Evolutionary conservation across 2,329 filamentous ascomycete genomes (phyloP).

Genomic region (Penicillium sp.): DNA sequence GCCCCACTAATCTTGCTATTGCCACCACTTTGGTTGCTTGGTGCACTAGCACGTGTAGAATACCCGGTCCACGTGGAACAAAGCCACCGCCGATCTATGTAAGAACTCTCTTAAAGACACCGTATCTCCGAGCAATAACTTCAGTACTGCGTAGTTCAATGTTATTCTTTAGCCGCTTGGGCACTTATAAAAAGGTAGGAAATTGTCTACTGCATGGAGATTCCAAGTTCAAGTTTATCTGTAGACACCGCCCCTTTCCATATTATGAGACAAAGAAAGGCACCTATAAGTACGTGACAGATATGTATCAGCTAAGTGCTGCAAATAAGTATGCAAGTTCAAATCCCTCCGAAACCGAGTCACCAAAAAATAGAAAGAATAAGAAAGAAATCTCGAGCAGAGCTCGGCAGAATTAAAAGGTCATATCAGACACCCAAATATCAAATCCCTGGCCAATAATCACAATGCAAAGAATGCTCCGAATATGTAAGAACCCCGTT

Average conservation of each 20-base stretch:
- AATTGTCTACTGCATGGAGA: background rate
- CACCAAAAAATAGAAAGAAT: slow-evolving; percentile 8
- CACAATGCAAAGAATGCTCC: slow-evolving; percentile 24
- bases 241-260: slow-evolving; percentile 7
- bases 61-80: no score
- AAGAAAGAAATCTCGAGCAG: slow-evolving; percentile 11
- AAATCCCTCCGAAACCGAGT: slow-evolving; percentile 17
- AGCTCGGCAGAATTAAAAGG: slow-evolving; percentile 21
- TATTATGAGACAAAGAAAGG: slow-evolving; percentile 13
- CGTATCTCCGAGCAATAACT: no score
- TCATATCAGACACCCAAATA: slow-evolving; percentile 22
- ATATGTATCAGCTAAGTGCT: slow-evolving; percentile 27
- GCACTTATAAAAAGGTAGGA: background rate
- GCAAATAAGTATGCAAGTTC: slow-evolving; percentile 28
- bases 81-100: no score
- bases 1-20: no score
- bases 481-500: slow-evolving; percentile 22
- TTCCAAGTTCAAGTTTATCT: background rate
- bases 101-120: no score
- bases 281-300: slow-evolving; percentile 22
- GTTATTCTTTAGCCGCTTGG: no score
- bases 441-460: slow-evolving; percentile 23
- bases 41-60: no score
- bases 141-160: no score
- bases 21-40: no score